phyloP scores from a whole-genome alignment of 1,284 basidiomycete genomes.

The Ustilago sp. region DNA sequence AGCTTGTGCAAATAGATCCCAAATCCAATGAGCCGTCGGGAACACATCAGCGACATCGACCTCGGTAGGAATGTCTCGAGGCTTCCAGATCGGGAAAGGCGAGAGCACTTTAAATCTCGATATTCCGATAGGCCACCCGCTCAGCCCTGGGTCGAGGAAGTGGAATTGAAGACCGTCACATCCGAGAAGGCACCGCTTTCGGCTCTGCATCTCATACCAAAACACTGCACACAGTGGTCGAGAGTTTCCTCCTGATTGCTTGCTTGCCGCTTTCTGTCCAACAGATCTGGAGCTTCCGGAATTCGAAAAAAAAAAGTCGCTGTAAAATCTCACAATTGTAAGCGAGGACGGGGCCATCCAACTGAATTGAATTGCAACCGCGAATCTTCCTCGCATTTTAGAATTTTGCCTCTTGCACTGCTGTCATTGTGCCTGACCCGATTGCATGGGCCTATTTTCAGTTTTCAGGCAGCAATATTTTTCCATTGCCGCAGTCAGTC shows the following conservation, averaged over 20 bases:
- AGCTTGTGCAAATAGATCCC: no score
- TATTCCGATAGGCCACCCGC: no score
- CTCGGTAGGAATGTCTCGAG: no score
- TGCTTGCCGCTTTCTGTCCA: no score
- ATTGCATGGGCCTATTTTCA: background rate
- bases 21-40: no score
- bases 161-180: slow-evolving; percentile 9
- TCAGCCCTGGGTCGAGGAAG: no score
- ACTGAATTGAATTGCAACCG: background rate
- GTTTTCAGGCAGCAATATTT: background rate
- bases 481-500: slow-evolving; percentile 4
- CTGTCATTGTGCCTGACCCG: background rate
- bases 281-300: no score
- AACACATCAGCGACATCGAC: no score
- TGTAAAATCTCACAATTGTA: background rate
- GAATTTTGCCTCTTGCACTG: background rate
- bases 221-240: background rate
- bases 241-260: no score
- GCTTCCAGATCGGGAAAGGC: no score
- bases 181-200: background rate
- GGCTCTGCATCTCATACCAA: slow-evolving; percentile 4
- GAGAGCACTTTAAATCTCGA: no score
- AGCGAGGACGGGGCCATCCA: background rate
- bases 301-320: background rate
- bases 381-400: no score